Evolutionary conservation across 164 flowering plant genomes (phyloP).

Genomic region (Magnolia kwangsiensis): DNA sequence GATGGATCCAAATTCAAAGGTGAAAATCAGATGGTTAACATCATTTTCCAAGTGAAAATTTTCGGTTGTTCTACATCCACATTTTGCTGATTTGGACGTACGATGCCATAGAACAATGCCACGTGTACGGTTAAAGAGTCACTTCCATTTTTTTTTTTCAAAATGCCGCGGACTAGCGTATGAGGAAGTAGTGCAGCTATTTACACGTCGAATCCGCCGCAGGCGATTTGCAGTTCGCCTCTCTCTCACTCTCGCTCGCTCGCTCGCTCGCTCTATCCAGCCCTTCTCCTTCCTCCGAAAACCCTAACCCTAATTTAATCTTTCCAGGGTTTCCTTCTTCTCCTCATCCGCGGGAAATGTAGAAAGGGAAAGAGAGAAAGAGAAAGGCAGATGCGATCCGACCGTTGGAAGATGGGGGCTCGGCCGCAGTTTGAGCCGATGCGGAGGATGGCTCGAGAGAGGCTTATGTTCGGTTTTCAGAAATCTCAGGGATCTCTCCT

Average conservation of each 20-base stretch:
- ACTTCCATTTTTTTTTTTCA: too few relatives aligned
- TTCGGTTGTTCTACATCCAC: too few relatives aligned
- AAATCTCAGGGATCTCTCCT: conserved; percentile 68
- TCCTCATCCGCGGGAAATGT: conserved; percentile 2
- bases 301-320: conserved; percentile 8
- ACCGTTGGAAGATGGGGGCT: conserved; percentile 24
- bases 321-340: not conserved
- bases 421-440: conserved; percentile 35
- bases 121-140: too few relatives aligned
- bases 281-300: not conserved
- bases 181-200: too few relatives aligned
- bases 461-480: conserved; percentile 79
- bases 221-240: too few relatives aligned
- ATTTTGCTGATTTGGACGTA: too few relatives aligned
- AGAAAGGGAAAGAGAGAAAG: not conserved
- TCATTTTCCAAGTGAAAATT: too few relatives aligned
- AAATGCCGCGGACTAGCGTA: too few relatives aligned
- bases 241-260: not conserved
- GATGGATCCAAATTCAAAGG: too few relatives aligned
- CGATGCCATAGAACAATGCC: too few relatives aligned
- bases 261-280: not conserved
- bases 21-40: too few relatives aligned
- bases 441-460: conserved; percentile 45
- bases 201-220: too few relatives aligned
- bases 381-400: not conserved